Evolutionary conservation across 2,329 filamentous ascomycete species (phyloP).

Genomic region (Aureobasidium vineae): DNA sequence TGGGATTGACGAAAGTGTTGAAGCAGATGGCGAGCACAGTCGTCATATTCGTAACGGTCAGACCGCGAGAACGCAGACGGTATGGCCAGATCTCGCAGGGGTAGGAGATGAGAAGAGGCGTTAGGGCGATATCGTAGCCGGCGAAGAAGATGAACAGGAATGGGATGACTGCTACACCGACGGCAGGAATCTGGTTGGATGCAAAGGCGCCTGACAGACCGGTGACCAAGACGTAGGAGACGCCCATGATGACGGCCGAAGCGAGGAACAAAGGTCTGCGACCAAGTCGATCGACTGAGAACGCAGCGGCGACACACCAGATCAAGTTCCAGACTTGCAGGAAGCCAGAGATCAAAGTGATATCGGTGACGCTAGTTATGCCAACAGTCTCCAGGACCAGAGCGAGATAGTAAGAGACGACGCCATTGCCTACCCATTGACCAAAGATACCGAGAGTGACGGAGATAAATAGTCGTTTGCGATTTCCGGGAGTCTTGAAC

Average conservation of each 20-base stretch:
- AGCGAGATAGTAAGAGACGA: slow-evolving; percentile 39
- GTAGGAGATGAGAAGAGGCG: slow-evolving; percentile 10
- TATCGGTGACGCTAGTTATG: slow-evolving; percentile 35
- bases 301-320: slow-evolving; percentile 41
- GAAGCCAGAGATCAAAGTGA: slow-evolving; percentile 15
- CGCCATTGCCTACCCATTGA: slow-evolving; percentile 45
- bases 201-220: slow-evolving; percentile 43
- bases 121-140: slow-evolving; percentile 44
- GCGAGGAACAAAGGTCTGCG: slow-evolving; percentile 47
- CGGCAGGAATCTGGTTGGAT: slow-evolving; percentile 34
- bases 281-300: slow-evolving; percentile 44
- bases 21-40: slow-evolving; percentile 51
- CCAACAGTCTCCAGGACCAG: slow-evolving; percentile 39
- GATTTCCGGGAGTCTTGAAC: slow-evolving; percentile 35
- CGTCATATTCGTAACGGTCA: slow-evolving; percentile 38
- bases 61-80: slow-evolving; percentile 57
- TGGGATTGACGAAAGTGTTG: slow-evolving; percentile 58
- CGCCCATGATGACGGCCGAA: slow-evolving; percentile 46
- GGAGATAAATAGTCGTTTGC: slow-evolving; percentile 43
- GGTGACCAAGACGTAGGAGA: slow-evolving; percentile 46
- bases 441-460: slow-evolving; percentile 41
- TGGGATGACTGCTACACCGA: slow-evolving; percentile 43
- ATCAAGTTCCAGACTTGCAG: slow-evolving; percentile 45
- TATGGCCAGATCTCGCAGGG: slow-evolving; percentile 52
- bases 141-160: slow-evolving; percentile 48